Conservation (phyloP, 805 yeast genomes). For the Yamadazyma tumulicola region DNA sequence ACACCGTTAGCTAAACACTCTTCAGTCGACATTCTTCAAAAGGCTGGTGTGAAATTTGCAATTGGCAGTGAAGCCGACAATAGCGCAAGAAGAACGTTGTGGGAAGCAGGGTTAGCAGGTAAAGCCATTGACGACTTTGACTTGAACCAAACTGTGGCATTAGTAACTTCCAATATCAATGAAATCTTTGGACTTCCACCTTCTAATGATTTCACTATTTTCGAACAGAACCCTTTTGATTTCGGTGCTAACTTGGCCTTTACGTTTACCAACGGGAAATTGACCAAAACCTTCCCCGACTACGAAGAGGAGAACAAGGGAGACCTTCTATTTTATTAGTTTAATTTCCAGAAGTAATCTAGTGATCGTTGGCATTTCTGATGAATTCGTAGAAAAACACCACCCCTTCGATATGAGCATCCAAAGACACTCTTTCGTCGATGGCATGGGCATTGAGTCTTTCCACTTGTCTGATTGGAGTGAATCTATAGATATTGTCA, state of each 20-base stretch:
- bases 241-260: conserved; percentile 7
- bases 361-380: conserved; percentile 41
- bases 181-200: conserved; percentile 4
- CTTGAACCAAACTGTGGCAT: conserved; percentile 1
- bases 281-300: conserved; percentile 1
- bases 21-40: conserved; percentile 4
- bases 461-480: conserved; percentile 39
- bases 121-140: conserved; percentile 2
- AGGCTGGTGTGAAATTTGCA: conserved; percentile 7
- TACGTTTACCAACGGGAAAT: conserved; percentile 3
- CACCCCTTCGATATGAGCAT: conserved; percentile 56
- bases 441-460: conserved; percentile 55
- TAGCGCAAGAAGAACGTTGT: conserved; percentile 3
- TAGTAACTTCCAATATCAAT: conserved; percentile 2
- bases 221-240: conserved; percentile 6
- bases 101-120: conserved; percentile 9
- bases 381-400: conserved; percentile 56
- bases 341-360: no score
- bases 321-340: no score
- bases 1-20: conserved; percentile 3
- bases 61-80: conserved; percentile 5
- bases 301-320: conserved; percentile 5
- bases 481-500: conserved; percentile 57
- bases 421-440: conserved; percentile 54
- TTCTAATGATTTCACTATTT: conserved; percentile 2